A percentile compares a stretch with the other conserved stretches of the same genome.
Conservation (phyloP, 495 filamentous ascomycete species). For the Parmelia sp. region DNA sequence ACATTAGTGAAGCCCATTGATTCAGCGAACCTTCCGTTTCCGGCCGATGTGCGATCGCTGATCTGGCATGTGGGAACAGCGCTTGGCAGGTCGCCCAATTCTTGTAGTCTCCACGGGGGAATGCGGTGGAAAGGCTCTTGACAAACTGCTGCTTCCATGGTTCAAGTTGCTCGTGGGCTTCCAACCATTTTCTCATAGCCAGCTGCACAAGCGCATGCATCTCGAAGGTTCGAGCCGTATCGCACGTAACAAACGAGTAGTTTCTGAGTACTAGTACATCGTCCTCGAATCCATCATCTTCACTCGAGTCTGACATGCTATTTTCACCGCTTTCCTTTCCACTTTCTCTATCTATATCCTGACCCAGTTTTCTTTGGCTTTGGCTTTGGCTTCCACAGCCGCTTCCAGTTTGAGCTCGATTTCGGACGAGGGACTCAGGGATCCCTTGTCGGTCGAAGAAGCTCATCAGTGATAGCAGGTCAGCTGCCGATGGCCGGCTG, state of each 20-base stretch:
- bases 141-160: constrained; percentile 28
- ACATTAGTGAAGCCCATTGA: neutral
- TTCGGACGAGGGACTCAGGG: constrained; percentile 14
- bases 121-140: constrained; percentile 28
- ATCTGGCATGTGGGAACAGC: neutral
- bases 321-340: too few species aligned
- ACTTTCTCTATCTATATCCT: neutral
- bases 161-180: constrained; percentile 33
- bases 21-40: neutral
- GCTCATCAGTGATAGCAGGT: constrained; percentile 33
- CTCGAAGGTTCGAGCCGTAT: constrained; percentile 30
- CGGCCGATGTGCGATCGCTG: neutral
- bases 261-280: neutral
- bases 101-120: constrained; percentile 34
- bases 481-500: constrained; percentile 25
- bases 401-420: neutral
- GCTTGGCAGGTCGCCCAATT: constrained; percentile 31
- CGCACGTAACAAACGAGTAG: neutral
- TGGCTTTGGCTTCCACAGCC: neutral
- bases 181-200: constrained; percentile 39
- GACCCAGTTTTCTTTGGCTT: neutral
- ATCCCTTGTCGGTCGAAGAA: constrained; percentile 34
- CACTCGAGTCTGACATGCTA: too few species aligned
- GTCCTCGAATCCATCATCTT: too few species aligned
- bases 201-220: constrained; percentile 47